These are phyloP conservation scores for Astrothelium macrocarpum DNA, from an alignment of 495 filamentous ascomycete species.

Conservation along the genomic window DNA sequence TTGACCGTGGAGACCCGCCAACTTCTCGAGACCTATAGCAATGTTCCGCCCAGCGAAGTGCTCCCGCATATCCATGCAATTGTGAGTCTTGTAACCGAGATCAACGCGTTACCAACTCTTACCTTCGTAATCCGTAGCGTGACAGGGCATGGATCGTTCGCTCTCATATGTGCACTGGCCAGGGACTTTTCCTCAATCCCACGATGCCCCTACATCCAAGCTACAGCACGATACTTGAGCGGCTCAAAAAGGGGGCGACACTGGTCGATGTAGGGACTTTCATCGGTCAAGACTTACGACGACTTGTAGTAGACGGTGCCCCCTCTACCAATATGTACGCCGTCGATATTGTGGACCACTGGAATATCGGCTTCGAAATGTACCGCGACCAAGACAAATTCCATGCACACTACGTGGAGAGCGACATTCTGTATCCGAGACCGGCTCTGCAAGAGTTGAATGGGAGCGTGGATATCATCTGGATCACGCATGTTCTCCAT, in stretches of 20 bases:
- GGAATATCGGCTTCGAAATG: conserved; percentile 28
- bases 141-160: conserved; percentile 17
- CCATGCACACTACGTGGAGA: conserved; percentile 16
- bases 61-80: too few species aligned
- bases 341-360: conserved; percentile 33
- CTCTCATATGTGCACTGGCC: conserved; percentile 15
- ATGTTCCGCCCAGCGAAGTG: too few species aligned
- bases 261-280: conserved; percentile 35
- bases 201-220: background rate
- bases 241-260: conserved; percentile 18
- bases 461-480: conserved; percentile 26
- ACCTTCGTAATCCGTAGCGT: too few species aligned
- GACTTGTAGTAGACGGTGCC: conserved; percentile 27
- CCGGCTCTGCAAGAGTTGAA: conserved; percentile 17
- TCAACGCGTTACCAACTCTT: too few species aligned
- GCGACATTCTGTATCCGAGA: conserved; percentile 21
- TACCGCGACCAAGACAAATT: conserved; percentile 28
- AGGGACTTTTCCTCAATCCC: conserved; percentile 3
- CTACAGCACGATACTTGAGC: conserved; percentile 7
- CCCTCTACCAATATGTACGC: conserved; percentile 22
- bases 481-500: conserved; percentile 28
- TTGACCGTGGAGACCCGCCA: too few species aligned
- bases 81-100: too few species aligned
- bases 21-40: too few species aligned
- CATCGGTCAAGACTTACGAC: conserved; percentile 30